Percentiles rank a stretch among this genome's conserved stretches.
Conservation (phyloP, 352 stramenopile species). For the Phytophthora pinifolia region DNA sequence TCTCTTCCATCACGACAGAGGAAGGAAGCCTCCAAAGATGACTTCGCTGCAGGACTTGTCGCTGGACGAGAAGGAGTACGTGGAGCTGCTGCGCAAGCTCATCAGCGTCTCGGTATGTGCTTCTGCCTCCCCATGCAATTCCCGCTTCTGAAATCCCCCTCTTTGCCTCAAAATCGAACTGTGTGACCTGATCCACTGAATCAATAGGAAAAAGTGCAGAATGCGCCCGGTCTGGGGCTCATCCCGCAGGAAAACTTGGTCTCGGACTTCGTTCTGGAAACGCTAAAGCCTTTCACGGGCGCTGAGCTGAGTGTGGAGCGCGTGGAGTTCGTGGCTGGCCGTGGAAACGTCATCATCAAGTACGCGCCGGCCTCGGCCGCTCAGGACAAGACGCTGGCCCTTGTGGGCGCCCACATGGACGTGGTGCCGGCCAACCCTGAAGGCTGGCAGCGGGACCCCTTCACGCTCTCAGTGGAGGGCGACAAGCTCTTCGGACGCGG, state of each 20-base stretch:
- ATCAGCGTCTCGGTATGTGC: constrained; percentile 52
- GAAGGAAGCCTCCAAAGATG: constrained; percentile 16
- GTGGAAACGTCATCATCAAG: constrained; percentile 93
- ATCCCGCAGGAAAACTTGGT: constrained; percentile 73
- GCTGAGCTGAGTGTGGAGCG: constrained; percentile 67
- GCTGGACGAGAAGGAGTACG: constrained; percentile 61
- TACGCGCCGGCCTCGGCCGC: constrained; percentile 58
- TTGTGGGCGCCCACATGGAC: constrained; percentile 92
- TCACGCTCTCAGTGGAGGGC: constrained; percentile 85
- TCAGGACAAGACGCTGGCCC: constrained; percentile 72
- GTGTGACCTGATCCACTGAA: neutral
- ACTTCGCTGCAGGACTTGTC: constrained; percentile 31
- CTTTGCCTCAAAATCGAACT: too few relatives aligned
- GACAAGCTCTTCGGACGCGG: constrained; percentile 92
- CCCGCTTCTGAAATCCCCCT: too few relatives aligned
- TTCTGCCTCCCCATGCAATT: neutral
- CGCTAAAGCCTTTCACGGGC: constrained; percentile 80
- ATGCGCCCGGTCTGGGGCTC: constrained; percentile 47
- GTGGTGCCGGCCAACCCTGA: constrained; percentile 93
- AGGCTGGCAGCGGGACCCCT: constrained; percentile 88
- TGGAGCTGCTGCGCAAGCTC: constrained; percentile 75
- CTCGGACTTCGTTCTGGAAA: constrained; percentile 85
- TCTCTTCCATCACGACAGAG: neutral
- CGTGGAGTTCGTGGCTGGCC: constrained; percentile 79
- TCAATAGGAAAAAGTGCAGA: constrained; percentile 46